phyloP scores from a whole-genome alignment of 176 grass and related monocot species.

The Cocos nucifera region DNA sequence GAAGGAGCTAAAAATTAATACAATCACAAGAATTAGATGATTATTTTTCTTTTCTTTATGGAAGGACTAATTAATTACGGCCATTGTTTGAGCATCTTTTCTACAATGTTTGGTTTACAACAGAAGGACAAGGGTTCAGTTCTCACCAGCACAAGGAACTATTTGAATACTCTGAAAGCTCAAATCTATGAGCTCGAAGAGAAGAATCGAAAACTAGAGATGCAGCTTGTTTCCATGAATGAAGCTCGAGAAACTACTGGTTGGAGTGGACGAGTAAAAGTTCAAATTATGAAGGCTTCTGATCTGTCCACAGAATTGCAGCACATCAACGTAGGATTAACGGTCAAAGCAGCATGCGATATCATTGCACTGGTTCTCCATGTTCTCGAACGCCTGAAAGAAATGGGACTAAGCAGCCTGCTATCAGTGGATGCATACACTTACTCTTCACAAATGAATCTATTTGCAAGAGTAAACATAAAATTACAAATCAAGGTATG shows the following conservation, averaged over 20 bases:
- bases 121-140: slow-evolving; percentile 96
- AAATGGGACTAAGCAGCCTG: slow-evolving; percentile 35
- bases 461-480: slow-evolving; percentile 62
- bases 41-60: too few relatives aligned
- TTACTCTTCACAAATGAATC: slow-evolving; percentile 47
- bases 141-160: slow-evolving; percentile 51
- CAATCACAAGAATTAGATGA: too few relatives aligned
- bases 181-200: slow-evolving; percentile 69
- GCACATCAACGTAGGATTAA: slow-evolving; percentile 56
- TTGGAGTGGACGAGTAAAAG: slow-evolving; percentile 29
- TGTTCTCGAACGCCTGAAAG: slow-evolving; percentile 57
- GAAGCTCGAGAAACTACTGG: background rate
- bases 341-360: slow-evolving; percentile 65
- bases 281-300: slow-evolving; percentile 33
- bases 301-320: slow-evolving; percentile 8
- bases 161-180: slow-evolving; percentile 46
- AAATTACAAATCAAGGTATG: slow-evolving; percentile 62
- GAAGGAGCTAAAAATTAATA: too few relatives aligned
- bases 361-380: slow-evolving; percentile 58
- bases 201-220: slow-evolving; percentile 74
- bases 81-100: too few relatives aligned
- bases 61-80: too few relatives aligned
- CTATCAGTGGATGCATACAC: slow-evolving; percentile 67
- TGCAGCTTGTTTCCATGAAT: slow-evolving; percentile 21
- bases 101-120: background rate